phyloP scores from a whole-genome alignment of 1,139 yeast species.

The Zygoascus sp. region DNA sequence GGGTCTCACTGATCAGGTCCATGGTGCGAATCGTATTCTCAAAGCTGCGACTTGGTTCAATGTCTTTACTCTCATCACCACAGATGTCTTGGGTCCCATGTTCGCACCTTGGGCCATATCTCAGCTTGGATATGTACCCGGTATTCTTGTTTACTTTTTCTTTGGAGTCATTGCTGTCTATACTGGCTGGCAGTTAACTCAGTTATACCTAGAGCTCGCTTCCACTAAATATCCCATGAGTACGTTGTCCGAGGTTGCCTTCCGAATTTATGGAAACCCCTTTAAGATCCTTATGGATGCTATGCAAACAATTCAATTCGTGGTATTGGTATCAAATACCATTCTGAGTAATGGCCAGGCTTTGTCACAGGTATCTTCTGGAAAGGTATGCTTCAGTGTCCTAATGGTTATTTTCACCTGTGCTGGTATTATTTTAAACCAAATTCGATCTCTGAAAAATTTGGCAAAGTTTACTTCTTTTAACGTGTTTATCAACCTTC shows the following conservation, averaged over 20 bases:
- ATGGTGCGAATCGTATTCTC: slow-evolving; percentile 31
- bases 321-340: slow-evolving; percentile 41
- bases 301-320: slow-evolving; percentile 40
- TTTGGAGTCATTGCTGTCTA: slow-evolving; percentile 41
- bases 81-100: slow-evolving; percentile 45
- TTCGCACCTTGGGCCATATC: slow-evolving; percentile 44
- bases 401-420: slow-evolving; percentile 41
- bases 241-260: slow-evolving; percentile 41
- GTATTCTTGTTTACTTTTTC: slow-evolving; percentile 38
- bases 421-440: slow-evolving; percentile 42
- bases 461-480: slow-evolving; percentile 41
- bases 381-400: slow-evolving; percentile 40
- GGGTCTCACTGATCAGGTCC: slow-evolving; percentile 10
- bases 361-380: slow-evolving; percentile 39
- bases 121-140: slow-evolving; percentile 44
- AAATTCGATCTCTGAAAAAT: slow-evolving; percentile 38
- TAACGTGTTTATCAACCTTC: slow-evolving; percentile 46
- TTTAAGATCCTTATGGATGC: slow-evolving; percentile 35
- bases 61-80: slow-evolving; percentile 43
- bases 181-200: slow-evolving; percentile 38
- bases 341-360: slow-evolving; percentile 42
- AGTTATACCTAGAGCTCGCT: slow-evolving; percentile 35
- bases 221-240: slow-evolving; percentile 41
- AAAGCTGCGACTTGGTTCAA: slow-evolving; percentile 37
- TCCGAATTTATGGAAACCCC: slow-evolving; percentile 36